These are phyloP conservation scores for Fusarium robinianum DNA, from an alignment of 2,329 filamentous ascomycete genomes.

Conservation along the genomic window DNA sequence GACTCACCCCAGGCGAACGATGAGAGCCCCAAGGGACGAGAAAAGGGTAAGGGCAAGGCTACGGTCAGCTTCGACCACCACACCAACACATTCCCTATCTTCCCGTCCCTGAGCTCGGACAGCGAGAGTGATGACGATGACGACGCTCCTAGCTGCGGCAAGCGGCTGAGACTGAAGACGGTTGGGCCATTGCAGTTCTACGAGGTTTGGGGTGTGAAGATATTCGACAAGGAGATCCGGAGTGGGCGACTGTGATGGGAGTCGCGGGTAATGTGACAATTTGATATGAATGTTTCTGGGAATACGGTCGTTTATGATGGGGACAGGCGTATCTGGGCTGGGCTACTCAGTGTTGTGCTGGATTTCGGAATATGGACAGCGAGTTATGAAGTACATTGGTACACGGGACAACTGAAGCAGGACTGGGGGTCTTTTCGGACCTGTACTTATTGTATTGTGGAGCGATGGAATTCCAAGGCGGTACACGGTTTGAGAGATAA, in stretches of 20 bases:
- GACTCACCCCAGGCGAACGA: conserved; percentile 37
- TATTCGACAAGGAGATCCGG: conserved; percentile 63
- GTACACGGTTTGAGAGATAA: too few relatives aligned
- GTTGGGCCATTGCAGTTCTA: conserved; percentile 46
- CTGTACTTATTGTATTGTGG: conserved; percentile 6
- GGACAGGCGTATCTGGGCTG: conserved; percentile 15
- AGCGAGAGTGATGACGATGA: conserved; percentile 44
- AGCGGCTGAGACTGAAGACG: conserved; percentile 43
- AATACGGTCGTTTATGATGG: conserved; percentile 1
- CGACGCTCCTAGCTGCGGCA: conserved; percentile 38
- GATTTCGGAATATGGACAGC: conserved; percentile 10
- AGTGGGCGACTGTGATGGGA: conserved; percentile 40
- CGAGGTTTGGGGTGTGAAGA: conserved; percentile 54
- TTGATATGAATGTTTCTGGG: conserved; percentile 9
- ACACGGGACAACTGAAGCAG: conserved; percentile 1
- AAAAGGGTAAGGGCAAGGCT: conserved; percentile 45
- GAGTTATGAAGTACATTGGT: conserved; percentile 5
- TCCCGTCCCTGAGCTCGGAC: conserved; percentile 40
- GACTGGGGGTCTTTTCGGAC: conserved; percentile 1
- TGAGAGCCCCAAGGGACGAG: conserved; percentile 37
- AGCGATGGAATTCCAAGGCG: too few relatives aligned
- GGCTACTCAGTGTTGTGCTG: conserved; percentile 5
- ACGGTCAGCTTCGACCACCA: conserved; percentile 15
- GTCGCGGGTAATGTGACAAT: not conserved
- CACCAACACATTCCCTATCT: conserved; percentile 33